These are phyloP conservation scores for Lenwebbia sp. DNA, from an alignment of 345 rosid species.

Conservation along the genomic window DNA sequence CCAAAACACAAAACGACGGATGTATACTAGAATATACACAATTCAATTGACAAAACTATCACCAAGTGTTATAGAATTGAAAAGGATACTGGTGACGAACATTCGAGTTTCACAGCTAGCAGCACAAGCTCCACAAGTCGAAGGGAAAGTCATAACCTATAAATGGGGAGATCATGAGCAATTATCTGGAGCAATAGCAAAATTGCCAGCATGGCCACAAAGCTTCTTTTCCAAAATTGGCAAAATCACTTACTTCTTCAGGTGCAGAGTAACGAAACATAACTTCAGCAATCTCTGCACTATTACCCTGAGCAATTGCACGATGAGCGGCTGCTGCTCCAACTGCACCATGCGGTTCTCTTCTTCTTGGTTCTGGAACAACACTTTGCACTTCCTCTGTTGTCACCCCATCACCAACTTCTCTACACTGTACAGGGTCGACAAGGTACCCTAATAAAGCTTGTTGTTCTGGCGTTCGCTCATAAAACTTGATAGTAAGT, in stretches of 20 bases:
- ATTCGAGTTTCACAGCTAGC: conserved; percentile 45
- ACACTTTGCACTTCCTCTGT: conserved; percentile 13
- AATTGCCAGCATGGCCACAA: background rate
- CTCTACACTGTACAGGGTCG: conserved; percentile 36
- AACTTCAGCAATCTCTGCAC: conserved; percentile 68
- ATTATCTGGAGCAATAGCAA: background rate
- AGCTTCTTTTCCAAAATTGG: background rate
- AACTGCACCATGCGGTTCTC: conserved; percentile 61
- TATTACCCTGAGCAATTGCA: conserved; percentile 83
- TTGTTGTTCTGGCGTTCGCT: conserved; percentile 84
- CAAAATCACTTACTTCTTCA: conserved; percentile 53
- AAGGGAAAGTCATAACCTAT: conserved; percentile 59
- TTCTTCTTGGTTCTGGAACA: conserved; percentile 12
- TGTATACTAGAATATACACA: background rate
- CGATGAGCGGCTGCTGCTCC: conserved; percentile 85
- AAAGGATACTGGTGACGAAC: conserved; percentile 57
- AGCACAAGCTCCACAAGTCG: conserved; percentile 46
- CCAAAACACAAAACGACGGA: background rate
- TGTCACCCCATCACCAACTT: conserved; percentile 18
- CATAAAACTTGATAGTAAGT: conserved; percentile 64
- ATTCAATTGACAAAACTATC: background rate
- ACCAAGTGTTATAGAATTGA: background rate
- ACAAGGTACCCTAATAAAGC: conserved; percentile 60
- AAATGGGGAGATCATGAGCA: background rate
- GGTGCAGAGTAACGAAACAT: conserved; percentile 76